Evolutionary conservation across 108 stramenopile genomes (phyloP).

Genomic region (Pseudonitzschia delicatissima): DNA sequence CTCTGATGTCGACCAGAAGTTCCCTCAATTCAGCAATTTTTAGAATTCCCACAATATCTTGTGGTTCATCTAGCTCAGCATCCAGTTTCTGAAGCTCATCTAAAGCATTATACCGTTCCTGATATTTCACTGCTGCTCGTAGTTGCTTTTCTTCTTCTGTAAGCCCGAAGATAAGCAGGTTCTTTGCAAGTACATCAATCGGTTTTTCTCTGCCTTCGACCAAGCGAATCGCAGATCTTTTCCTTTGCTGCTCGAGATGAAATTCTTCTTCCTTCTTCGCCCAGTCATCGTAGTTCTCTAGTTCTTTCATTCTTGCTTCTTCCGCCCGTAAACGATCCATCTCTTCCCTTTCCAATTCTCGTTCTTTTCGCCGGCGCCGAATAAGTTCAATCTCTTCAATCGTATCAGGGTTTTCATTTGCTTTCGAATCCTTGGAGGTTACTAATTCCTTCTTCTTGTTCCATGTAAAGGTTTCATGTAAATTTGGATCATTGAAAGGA

Average conservation of each 20-base stretch:
- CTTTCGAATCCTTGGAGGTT: conserved; percentile 7
- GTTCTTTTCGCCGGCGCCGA: conserved; percentile 84
- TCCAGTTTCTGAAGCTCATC: conserved; percentile 77
- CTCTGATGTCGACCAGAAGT: conserved; percentile 78
- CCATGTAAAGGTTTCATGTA: conserved; percentile 95
- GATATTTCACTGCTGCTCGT: conserved; percentile 78
- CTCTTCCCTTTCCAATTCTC: conserved; percentile 87
- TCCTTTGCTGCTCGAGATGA: conserved; percentile 90
- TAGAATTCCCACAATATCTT: conserved; percentile 64
- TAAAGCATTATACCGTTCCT: conserved; percentile 84
- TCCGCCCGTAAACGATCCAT: conserved; percentile 93
- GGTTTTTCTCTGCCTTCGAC: conserved; percentile 93
- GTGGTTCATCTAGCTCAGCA: conserved; percentile 79
- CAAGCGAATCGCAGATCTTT: conserved; percentile 89
- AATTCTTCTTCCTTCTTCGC: conserved; percentile 97
- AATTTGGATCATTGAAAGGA: conserved; percentile 97
- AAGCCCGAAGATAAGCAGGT: conserved; percentile 91
- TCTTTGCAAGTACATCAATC: conserved; percentile 95
- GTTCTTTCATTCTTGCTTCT: conserved; percentile 90
- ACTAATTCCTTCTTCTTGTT: conserved; percentile 78
- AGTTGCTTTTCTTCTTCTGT: conserved; percentile 68
- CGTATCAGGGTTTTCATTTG: conserved; percentile 60
- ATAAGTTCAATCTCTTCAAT: conserved; percentile 95
- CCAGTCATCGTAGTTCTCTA: conserved; percentile 97
- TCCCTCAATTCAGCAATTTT: conserved; percentile 84